Evolutionary conservation across 2,329 filamentous ascomycete genomes (phyloP), one percentile per base, ranked within the genome.

Genomic region (Xylariales sp.): DNA sequence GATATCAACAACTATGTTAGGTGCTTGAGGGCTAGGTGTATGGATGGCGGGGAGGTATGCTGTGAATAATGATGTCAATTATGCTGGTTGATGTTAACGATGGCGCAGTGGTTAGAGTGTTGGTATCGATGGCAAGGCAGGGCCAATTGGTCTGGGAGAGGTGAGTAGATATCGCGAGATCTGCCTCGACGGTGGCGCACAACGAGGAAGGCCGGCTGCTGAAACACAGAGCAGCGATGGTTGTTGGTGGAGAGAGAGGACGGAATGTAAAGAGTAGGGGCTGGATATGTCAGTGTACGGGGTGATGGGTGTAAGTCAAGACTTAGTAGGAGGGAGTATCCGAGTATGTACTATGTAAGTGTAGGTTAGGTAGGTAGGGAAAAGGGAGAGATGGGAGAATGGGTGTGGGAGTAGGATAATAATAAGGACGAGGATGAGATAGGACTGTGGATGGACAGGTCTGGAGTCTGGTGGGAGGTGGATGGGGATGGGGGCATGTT

Each of bases 1-100:
- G 75, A 75, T 74, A 68, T 71, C 71, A 74, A 75, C 60, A 69
- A 71, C 69, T 73, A 34, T 72, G 74, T 74, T 73, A 77, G 74
- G 74, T 72, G 41, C 63, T 49, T 55, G 58, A 65, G 65, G 49
- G 23, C 43, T 64, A 32, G 39, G 39, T 5, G 52, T 58, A 41
- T 62, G 32, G 57, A 50, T 46, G 34, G 49, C 32, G 52, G 68
- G 28, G 52, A 55, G 39, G 39, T 62, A 60, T 66, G 67, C 54
- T 69, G 49, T 50, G 69, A 52, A 68, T 46, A 65, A 59, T 63
- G 70, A 69, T 34, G 63, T 67, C 65, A 71, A 65, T 53, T 34
- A 59, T 58, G 61, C 53, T 71, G 64, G 59, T 50, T 43, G 54
- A 28, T 30, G 45, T 63, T 49, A 63, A 53, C 23, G 45, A 69